A percentile compares a stretch with the other conserved stretches of the same genome.
Conservation (phyloP, 345 rosid genomes). For the Streptanthus diversifolius region DNA sequence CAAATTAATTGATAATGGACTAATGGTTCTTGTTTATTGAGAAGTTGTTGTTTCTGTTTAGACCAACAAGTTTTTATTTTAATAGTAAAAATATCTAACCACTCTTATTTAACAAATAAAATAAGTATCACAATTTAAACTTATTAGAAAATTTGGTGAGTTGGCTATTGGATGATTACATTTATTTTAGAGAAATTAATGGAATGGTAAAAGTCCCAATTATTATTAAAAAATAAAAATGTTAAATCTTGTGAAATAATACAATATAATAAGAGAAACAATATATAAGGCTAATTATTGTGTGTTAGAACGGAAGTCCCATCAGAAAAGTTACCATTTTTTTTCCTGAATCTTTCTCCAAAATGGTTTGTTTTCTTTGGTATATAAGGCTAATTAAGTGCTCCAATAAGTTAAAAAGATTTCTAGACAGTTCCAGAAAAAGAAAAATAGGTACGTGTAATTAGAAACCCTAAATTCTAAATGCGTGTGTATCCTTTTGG, state of each 20-base stretch:
- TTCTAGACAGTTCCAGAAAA: not conserved
- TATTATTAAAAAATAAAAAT: no score
- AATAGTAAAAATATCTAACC: no score
- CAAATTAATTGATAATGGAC: not conserved
- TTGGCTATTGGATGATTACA: no score
- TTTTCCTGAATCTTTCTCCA: not conserved
- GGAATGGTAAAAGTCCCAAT: no score
- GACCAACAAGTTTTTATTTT: not conserved
- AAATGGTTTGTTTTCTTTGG: not conserved
- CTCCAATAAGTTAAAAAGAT: not conserved
- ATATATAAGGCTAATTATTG: no score
- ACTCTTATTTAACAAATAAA: no score
- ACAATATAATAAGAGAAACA: no score
- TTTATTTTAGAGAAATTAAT: no score
- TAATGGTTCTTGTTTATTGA: not conserved
- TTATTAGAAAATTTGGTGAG: no score
- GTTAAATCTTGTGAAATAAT: no score
- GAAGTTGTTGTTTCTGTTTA: not conserved
- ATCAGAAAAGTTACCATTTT: not conserved
- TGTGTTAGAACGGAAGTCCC: not conserved
- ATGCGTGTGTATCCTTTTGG: not conserved
- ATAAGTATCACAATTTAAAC: no score
- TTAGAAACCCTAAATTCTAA: not conserved
- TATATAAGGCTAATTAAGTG: not conserved
- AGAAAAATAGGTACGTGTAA: not conserved